phyloP scores from a whole-genome alignment of 1,284 basidiomycete species.

The Marasmius oreades region DNA sequence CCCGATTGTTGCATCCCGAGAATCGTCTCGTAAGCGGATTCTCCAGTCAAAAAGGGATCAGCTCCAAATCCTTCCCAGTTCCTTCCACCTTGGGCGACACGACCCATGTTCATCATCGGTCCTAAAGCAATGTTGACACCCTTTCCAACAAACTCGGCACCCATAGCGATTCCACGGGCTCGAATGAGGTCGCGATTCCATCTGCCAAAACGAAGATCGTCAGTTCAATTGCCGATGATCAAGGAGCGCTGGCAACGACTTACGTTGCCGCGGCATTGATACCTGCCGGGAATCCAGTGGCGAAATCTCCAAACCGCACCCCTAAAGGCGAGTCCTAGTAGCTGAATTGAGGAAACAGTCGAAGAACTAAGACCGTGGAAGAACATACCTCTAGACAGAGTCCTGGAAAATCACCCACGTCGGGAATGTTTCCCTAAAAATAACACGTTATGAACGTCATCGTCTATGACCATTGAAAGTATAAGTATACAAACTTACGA shows the following conservation, averaged over 20 bases:
- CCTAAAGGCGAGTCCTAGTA: slow-evolving; percentile 38
- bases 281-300: slow-evolving; percentile 40
- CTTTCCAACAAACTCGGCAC: slow-evolving; percentile 74
- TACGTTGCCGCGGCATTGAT: slow-evolving; percentile 39
- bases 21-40: slow-evolving; percentile 72
- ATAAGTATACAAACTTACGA: slow-evolving; percentile 54
- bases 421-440: slow-evolving; percentile 24
- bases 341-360: not conserved
- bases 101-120: slow-evolving; percentile 71
- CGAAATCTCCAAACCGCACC: slow-evolving; percentile 35
- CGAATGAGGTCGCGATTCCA: slow-evolving; percentile 68
- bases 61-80: slow-evolving; percentile 88
- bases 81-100: slow-evolving; percentile 63
- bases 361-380: not conserved
- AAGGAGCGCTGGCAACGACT: slow-evolving; percentile 5
- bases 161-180: slow-evolving; percentile 71
- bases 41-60: slow-evolving; percentile 73
- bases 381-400: slow-evolving; percentile 39
- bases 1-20: slow-evolving; percentile 71
- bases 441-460: slow-evolving; percentile 26
- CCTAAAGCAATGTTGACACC: slow-evolving; percentile 72
- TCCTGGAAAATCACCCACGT: slow-evolving; percentile 30
- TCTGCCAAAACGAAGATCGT: slow-evolving; percentile 22
- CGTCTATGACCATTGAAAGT: no score
- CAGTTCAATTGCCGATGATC: not conserved